Base-by-base conservation (phyloP, 306 rosid genomes). In the Acacia crassicarpa region DNA sequence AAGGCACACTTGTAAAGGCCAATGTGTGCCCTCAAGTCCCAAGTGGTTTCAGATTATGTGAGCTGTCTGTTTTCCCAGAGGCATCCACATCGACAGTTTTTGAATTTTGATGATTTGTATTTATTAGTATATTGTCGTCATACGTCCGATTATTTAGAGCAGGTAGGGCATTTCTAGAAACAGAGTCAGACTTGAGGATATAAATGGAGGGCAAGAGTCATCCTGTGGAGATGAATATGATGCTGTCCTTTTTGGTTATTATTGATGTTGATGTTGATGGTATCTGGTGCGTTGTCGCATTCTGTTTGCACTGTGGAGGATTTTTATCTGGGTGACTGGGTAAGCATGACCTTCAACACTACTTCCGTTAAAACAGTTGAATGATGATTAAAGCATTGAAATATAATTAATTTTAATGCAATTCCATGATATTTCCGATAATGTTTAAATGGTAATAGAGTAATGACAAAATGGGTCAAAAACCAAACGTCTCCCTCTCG, bases 121-220 rank as follows among this genome's bases (percentile, higher is more conserved):
- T 23, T 53, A n/a, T 76, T 76, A 56, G 6, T 45, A 10, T 44
- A 9, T 40, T 17, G 23, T 38, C 56, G 44, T 61, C n/a, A 0
- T 5, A 14, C 59, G 72, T 56, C 58, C 81, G 67, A 35, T 81
- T 78, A 25, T 56, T 73, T 85, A 75, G 62, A 25, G 63, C 35
- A 84, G 58, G 16, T 33, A 9, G 10, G 59, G 0, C 27, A 62
- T 53, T 72, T 33, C 9, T 45, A 25, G 72, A 13, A 27, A 58
- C 68, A 15, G 2, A 49, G 22, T 22, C 16, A 45, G 54, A 45
- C 45, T 14, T 8, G 32, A 16, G 44, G 71, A 15, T 32, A 33
- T 6, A 33, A 35, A 66, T 32, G 23, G 38, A 32, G 71, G 20
- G 58, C 4, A 0, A 16, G 14, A 19, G 46, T 67, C 8, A 8